These are phyloP conservation scores for Chaetomiaceae sp. DNA, from an alignment of 2,329 filamentous ascomycete species.

Conservation along the genomic window DNA sequence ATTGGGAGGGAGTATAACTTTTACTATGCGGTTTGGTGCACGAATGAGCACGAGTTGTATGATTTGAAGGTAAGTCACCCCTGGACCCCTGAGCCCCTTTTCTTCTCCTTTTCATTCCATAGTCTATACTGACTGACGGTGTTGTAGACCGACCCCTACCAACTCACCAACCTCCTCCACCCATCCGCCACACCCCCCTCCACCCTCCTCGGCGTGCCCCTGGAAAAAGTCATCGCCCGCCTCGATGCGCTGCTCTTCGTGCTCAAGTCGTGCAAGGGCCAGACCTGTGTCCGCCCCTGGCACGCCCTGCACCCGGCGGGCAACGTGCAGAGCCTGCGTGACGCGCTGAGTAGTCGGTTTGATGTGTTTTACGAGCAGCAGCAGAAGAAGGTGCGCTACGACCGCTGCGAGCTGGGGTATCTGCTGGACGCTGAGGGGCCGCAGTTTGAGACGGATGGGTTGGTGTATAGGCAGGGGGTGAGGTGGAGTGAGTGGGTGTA, in stretches of 20 bases:
- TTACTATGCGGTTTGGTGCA: constrained; percentile 67
- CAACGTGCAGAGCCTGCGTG: constrained; percentile 45
- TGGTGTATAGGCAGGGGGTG: constrained; percentile 27
- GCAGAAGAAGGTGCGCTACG: constrained; percentile 48
- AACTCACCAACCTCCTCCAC: constrained; percentile 43
- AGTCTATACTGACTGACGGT: neutral
- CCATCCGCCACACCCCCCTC: constrained; percentile 13
- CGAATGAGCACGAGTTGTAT: constrained; percentile 62
- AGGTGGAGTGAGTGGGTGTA: constrained; percentile 31
- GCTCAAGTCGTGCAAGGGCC: constrained; percentile 55
- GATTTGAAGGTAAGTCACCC: constrained; percentile 45
- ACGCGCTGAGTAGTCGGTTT: constrained; percentile 45
- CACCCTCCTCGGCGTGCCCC: constrained; percentile 32
- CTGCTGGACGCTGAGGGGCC: constrained; percentile 53
- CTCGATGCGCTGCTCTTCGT: constrained; percentile 57
- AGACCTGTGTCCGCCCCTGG: constrained; percentile 54
- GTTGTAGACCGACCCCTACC: constrained; percentile 47
- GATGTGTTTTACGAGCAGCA: constrained; percentile 50
- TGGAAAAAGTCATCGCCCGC: constrained; percentile 42
- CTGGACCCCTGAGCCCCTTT: neutral
- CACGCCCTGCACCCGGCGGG: constrained; percentile 50
- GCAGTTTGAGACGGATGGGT: constrained; percentile 34
- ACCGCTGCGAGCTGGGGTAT: constrained; percentile 53
- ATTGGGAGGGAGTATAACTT: constrained; percentile 52
- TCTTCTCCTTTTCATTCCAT: neutral